phyloP scores from a whole-genome alignment of 2,329 filamentous ascomycete genomes.

The Colletotrichum sp. region DNA sequence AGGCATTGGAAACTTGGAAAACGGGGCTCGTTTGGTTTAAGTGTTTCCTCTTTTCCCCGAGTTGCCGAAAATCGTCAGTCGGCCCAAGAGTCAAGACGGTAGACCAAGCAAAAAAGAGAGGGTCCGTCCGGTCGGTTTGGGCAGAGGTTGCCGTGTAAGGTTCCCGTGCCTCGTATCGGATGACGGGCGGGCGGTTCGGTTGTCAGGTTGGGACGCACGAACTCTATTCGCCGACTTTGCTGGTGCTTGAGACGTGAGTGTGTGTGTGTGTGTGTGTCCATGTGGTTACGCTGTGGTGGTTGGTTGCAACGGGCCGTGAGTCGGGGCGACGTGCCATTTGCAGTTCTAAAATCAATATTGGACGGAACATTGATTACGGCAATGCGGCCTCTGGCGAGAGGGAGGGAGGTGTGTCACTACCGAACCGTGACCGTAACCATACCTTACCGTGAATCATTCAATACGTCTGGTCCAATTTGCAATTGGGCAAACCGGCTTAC shows the following conservation, averaged over 20 bases:
- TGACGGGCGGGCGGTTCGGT: not conserved
- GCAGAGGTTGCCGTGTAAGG: not conserved
- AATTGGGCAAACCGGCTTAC: not conserved
- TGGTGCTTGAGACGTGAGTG: not conserved
- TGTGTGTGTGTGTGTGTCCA: too few species aligned
- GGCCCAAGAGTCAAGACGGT: not conserved
- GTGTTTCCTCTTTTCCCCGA: not conserved
- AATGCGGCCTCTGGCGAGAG: not conserved
- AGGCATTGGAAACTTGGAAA: not conserved
- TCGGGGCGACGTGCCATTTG: not conserved
- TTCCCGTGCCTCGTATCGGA: conserved; percentile 15
- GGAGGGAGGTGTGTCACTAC: not conserved
- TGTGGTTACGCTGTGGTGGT: not conserved
- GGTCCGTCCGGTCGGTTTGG: not conserved
- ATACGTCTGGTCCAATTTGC: not conserved
- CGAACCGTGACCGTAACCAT: not conserved
- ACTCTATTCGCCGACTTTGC: not conserved
- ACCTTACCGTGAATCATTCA: not conserved
- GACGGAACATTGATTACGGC: not conserved
- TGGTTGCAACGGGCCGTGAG: not conserved
- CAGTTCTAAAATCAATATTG: not conserved
- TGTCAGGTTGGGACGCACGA: conserved; percentile 17
- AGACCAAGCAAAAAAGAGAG: not conserved
- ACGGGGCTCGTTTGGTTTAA: not conserved
- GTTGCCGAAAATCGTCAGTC: not conserved